phyloP scores from a whole-genome alignment of 768 basidiomycete species.

The Nevesoporus exiguus region DNA sequence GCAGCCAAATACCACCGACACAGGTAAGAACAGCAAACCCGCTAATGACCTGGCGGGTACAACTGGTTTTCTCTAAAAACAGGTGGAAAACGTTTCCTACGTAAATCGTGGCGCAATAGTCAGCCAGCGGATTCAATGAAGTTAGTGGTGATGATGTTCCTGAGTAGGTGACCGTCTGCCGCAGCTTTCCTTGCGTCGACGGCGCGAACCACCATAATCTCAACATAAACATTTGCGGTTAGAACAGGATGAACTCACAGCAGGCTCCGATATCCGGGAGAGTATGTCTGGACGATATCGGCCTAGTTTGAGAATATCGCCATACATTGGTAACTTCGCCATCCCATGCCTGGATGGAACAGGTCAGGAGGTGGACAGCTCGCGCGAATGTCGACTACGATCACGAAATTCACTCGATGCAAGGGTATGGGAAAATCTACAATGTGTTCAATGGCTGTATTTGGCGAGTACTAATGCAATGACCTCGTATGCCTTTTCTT shows the following conservation, averaged over 20 bases:
- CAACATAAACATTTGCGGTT: too few species aligned
- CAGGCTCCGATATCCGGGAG: constrained; percentile 45
- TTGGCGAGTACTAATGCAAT: not conserved
- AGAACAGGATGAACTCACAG: constrained; percentile 26
- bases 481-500: constrained; percentile 20
- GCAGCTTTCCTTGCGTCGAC: constrained; percentile 39
- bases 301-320: constrained; percentile 33
- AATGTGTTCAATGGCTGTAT: not conserved
- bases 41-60: constrained; percentile 21
- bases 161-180: constrained; percentile 41
- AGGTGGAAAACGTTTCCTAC: constrained; percentile 45
- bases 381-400: not conserved
- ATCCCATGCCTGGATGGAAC: constrained; percentile 5
- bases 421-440: constrained; percentile 27
- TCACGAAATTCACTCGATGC: constrained; percentile 18
- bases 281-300: constrained; percentile 33
- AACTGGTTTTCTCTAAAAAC: constrained; percentile 27
- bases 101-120: constrained; percentile 47
- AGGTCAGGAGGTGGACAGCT: not conserved
- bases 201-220: too few species aligned
- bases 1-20: constrained; percentile 9
- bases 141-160: constrained; percentile 38
- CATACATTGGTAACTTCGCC: constrained; percentile 12
- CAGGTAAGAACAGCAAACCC: constrained; percentile 25
- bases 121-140: constrained; percentile 45